Base-by-base conservation (phyloP, 2,329 filamentous ascomycete genomes). In the Pyrenochaeta sp. region DNA sequence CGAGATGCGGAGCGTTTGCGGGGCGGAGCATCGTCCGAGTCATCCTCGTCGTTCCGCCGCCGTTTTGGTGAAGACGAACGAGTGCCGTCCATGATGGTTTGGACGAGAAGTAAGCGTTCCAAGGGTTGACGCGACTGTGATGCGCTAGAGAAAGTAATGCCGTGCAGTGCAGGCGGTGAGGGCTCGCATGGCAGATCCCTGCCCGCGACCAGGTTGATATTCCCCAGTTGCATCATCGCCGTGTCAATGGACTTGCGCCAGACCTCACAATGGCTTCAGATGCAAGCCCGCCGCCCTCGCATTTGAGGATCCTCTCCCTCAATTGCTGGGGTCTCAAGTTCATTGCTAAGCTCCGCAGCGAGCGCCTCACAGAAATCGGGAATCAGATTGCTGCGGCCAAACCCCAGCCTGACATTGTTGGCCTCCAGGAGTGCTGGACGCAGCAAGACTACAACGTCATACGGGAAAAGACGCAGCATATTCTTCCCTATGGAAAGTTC, bases 271-370 rank as follows among this genome's bases (percentile, higher is more conserved):
- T 73, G 69, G 45, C 60, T 44, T 62, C 63, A 10, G 52, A 63
- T 11, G 14, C 49, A 17, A 35, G 17, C 2, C 52, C 50, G 6
- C 64, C 74, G 69, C 62, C 85, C 6, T 74, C 83, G 15, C 79
- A 78, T 29, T 83, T 98, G 72, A 89, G 90, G 69, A 83, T 98
- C 64, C 80, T 97, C 61, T 95, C 91, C 4, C 86, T 97, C 74
- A 99, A 99, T 78, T 97, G 92, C 85, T 98, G 95, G 94, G 95
- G 95, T 45, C 87, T 98, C 57, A 94, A 96, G 70, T 92, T 87
- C 79, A 83, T 98, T 69, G 88, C 93, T 45, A 88, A 88, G 62
- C 85, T 90, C 63, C 91, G 93, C 63, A 81, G 84, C 61, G 88
- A 90, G 66, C 91, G 95, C 37, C 84, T 98, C 45, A 77, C 83